Evolutionary conservation across 2,329 filamentous ascomycete species (phyloP).

Genomic region (Fonsecaea erecta): DNA sequence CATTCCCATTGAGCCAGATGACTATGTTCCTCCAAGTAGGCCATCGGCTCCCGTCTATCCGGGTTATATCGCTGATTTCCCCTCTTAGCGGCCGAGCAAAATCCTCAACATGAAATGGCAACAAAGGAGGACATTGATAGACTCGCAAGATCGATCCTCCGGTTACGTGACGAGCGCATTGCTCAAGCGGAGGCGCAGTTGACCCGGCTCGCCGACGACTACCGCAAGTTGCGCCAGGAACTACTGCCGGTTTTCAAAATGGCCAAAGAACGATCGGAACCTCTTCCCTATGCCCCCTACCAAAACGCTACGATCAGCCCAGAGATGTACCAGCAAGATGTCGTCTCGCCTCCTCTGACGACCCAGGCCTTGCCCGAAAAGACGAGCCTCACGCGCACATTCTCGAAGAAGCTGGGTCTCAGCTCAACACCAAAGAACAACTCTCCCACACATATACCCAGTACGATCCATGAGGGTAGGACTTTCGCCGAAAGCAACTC

Average conservation of each 20-base stretch:
- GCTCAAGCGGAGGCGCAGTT: constrained; percentile 81
- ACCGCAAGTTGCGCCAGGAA: constrained; percentile 85
- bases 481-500: constrained; percentile 53
- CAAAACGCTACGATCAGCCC: constrained; percentile 38
- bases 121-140: constrained; percentile 92
- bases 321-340: constrained; percentile 41
- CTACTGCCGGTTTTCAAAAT: constrained; percentile 87
- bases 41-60: constrained; percentile 33
- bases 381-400: constrained; percentile 69
- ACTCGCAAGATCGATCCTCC: constrained; percentile 86
- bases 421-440: constrained; percentile 72
- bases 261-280: constrained; percentile 88
- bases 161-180: constrained; percentile 88
- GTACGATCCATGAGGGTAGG: constrained; percentile 69
- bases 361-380: constrained; percentile 45
- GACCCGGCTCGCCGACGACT: constrained; percentile 83
- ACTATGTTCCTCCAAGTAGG: constrained; percentile 91
- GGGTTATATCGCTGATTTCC: constrained; percentile 18
- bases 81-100: constrained; percentile 78
- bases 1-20: constrained; percentile 85
- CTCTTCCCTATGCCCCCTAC: constrained; percentile 67
- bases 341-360: constrained; percentile 37
- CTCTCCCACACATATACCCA: constrained; percentile 73
- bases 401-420: constrained; percentile 73
- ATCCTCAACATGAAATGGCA: constrained; percentile 81